These are phyloP conservation scores for Sporopachydermia lactativora DNA, from an alignment of 805 yeast species.

Conservation along the genomic window DNA sequence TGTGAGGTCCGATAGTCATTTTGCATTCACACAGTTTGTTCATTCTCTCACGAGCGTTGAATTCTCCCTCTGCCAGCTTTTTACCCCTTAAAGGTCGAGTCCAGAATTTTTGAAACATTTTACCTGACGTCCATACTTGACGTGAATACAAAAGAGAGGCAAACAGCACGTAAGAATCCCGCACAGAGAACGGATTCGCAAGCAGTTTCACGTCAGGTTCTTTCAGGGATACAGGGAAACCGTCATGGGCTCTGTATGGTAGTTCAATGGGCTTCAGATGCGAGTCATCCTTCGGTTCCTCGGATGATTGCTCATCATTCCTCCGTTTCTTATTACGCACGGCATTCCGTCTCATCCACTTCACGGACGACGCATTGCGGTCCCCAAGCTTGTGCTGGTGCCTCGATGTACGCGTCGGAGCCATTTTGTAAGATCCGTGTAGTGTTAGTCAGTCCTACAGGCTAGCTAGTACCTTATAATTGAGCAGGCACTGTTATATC, in stretches of 20 bases:
- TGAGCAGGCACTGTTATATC: no score
- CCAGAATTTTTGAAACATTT: constrained; percentile 74
- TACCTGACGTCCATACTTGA: constrained; percentile 45
- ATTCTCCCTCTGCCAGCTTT: constrained; percentile 29
- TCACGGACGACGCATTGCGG: neutral
- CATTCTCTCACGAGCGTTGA: constrained; percentile 74
- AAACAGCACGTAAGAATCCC: constrained; percentile 51
- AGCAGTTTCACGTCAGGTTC: constrained; percentile 52
- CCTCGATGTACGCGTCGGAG: constrained; percentile 3
- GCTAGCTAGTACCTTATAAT: no score
- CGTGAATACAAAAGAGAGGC: constrained; percentile 65
- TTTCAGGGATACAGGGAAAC: constrained; percentile 48
- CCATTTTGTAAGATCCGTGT: no score
- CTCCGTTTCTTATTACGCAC: no score
- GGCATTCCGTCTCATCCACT: neutral
- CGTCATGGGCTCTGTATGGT: constrained; percentile 4
- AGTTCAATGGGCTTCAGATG: no score
- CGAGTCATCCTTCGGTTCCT: constrained; percentile 38
- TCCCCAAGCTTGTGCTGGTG: neutral
- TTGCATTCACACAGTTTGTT: constrained; percentile 70
- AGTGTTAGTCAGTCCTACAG: no score
- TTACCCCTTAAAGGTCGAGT: constrained; percentile 48
- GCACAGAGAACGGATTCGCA: constrained; percentile 50
- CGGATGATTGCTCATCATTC: constrained; percentile 9
- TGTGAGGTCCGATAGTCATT: constrained; percentile 71